Evolutionary conservation across 768 basidiomycete genomes (phyloP).

Genomic region (Leucosporidium scottii): DNA sequence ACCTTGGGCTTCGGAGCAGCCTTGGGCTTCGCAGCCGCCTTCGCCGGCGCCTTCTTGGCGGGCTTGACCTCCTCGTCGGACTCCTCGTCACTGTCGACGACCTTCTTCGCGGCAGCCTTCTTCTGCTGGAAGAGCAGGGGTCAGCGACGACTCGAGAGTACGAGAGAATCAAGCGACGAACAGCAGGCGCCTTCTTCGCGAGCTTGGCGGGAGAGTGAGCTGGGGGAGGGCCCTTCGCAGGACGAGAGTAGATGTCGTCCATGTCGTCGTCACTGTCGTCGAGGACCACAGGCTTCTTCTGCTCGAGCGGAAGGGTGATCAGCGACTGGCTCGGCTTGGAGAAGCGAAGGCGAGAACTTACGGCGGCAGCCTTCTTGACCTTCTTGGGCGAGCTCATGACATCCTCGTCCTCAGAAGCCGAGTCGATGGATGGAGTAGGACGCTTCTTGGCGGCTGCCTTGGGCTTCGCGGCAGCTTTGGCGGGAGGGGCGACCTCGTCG

Average conservation of each 20-base stretch:
- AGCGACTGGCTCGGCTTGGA: too few relatives aligned
- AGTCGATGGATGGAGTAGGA: not conserved
- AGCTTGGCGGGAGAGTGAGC: not conserved
- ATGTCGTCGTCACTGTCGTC: slow-evolving; percentile 17
- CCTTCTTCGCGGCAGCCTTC: slow-evolving; percentile 9
- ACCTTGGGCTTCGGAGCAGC: slow-evolving; percentile 8
- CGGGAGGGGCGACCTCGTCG: not conserved
- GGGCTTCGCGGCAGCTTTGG: not conserved
- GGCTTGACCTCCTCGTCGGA: slow-evolving; percentile 6
- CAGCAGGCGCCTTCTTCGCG: slow-evolving; percentile 15
- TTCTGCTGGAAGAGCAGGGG: slow-evolving; percentile 6
- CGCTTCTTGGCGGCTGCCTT: not conserved
- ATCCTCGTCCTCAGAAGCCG: not conserved
- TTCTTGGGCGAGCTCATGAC: not conserved
- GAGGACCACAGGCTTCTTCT: slow-evolving; percentile 6
- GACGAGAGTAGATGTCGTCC: slow-evolving; percentile 19
- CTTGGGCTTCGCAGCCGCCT: slow-evolving; percentile 3
- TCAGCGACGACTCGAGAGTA: too few relatives aligned
- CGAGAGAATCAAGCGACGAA: too few relatives aligned
- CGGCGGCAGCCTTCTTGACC: slow-evolving; percentile 13
- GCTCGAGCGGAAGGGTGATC: not conserved
- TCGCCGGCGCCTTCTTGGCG: not conserved
- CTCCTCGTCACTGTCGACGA: slow-evolving; percentile 1
- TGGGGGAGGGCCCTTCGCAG: not conserved
- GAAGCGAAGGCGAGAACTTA: too few relatives aligned